These are phyloP conservation scores for Phaeosphaeria sp. DNA, from an alignment of 2,329 filamentous ascomycete genomes.

Conservation along the genomic window DNA sequence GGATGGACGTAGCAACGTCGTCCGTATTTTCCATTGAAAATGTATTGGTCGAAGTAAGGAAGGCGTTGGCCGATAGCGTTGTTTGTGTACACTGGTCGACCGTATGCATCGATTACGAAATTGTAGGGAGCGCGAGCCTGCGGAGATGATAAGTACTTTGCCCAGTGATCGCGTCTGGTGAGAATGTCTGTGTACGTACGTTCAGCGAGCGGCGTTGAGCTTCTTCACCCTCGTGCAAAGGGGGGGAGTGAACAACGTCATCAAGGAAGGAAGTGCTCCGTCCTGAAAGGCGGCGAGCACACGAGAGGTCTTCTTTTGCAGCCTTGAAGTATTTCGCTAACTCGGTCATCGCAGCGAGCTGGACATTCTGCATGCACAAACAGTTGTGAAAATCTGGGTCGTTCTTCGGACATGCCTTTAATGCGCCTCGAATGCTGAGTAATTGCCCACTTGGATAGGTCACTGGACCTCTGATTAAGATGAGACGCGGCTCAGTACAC, in stretches of 20 bases:
- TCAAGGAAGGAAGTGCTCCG: not conserved
- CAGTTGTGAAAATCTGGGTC: conserved; percentile 3
- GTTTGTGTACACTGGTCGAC: not conserved
- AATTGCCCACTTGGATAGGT: not conserved
- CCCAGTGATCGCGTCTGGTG: not conserved
- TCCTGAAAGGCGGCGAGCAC: not conserved
- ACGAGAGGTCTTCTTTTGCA: not conserved
- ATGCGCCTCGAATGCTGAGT: not conserved
- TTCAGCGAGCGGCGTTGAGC: not conserved
- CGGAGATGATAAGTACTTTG: not conserved
- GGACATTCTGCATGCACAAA: conserved; percentile 3
- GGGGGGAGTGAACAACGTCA: not conserved
- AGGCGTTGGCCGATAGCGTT: not conserved
- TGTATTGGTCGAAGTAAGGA: conserved; percentile 4
- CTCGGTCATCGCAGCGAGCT: not conserved
- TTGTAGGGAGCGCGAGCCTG: not conserved
- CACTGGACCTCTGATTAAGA: not conserved
- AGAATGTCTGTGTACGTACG: not conserved
- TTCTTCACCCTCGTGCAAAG: not conserved
- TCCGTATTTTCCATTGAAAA: not conserved
- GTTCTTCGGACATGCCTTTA: not conserved
- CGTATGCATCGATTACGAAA: not conserved
- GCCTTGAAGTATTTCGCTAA: conserved; percentile 1
- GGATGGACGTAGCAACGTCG: conserved; percentile 1
- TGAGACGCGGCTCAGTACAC: not conserved